Conservation (phyloP, 2,329 filamentous ascomycete species). For the Microdochium trichocladiopsis region DNA sequence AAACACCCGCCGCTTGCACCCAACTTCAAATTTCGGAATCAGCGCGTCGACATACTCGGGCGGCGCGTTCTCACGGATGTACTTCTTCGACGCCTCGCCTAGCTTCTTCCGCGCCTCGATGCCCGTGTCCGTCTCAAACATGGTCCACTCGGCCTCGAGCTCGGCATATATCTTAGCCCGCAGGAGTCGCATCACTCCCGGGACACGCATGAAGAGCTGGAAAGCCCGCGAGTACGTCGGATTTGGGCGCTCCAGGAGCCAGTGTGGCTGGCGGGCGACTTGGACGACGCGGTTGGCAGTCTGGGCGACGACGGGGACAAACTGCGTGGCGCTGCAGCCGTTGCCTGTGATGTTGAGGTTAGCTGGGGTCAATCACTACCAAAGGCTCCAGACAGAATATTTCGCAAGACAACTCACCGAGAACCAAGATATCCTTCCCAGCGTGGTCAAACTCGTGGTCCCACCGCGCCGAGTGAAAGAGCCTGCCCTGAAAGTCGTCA, state of each 20-base stretch:
- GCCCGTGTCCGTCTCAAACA: constrained; percentile 23
- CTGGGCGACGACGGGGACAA: constrained; percentile 32
- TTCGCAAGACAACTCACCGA: neutral
- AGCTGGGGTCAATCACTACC: too few species aligned
- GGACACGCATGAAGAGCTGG: constrained; percentile 35
- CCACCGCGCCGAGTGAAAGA: constrained; percentile 17
- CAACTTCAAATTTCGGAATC: constrained; percentile 33
- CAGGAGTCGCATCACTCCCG: constrained; percentile 34
- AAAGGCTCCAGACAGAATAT: too few species aligned
- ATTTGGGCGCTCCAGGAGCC: constrained; percentile 35
- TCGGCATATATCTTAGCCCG: constrained; percentile 28
- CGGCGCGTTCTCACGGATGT: constrained; percentile 33
- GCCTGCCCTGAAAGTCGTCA: neutral
- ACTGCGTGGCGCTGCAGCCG: constrained; percentile 39
- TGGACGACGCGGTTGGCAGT: constrained; percentile 33
- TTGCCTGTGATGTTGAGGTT: constrained; percentile 21
- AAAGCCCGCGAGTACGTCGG: constrained; percentile 29
- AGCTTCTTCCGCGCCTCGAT: constrained; percentile 15
- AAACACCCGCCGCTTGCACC: constrained; percentile 37
- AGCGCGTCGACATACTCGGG: constrained; percentile 32
- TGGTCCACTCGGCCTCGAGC: constrained; percentile 30
- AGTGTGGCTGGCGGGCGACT: constrained; percentile 43
- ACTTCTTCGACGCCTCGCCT: constrained; percentile 28
- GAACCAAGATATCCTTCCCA: constrained; percentile 24
- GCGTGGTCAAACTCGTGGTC: constrained; percentile 27